Base-by-base conservation (phyloP, 2,329 filamentous ascomycete genomes). In the Beauveria rudraprayagi region DNA sequence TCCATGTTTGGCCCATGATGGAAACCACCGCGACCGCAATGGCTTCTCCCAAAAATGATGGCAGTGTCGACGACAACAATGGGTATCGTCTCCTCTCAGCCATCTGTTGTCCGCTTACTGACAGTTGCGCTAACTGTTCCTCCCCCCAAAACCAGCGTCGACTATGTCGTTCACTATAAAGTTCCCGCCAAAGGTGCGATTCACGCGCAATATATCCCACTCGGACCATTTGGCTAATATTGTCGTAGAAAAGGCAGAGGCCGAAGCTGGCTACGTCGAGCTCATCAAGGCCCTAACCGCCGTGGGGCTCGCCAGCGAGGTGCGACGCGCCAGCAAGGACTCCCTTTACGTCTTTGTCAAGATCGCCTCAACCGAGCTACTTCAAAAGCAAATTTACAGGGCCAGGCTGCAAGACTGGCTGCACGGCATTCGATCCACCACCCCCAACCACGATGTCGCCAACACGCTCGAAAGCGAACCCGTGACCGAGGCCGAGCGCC, bases 341-440 rank as follows among this genome's bases (percentile, higher is more conserved):
- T 90, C 90, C 3, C 78, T 97, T 44, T 80, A 97, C 53, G 77
- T 97, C 66, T 97, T 96, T 71, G 82, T 92, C 70, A 89, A 88
- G 70, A 84, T 95, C 47, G 86, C 88, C 41, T 92, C 91, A 24
- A 81, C 88, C 64, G 80, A 86, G 67, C 84, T 92, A 65, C 80
- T 99, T 63, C 84, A 83, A 63, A 85, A 87, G 65, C 90, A 96
- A 69, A 83, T 96, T 55, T 95, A 96, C 74, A 85, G 91, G 65
- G 90, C 90, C 61, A 86, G 94, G 65, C 87, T 97, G 19, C 90
- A 92, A 71, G 94, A 97, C 75, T 99, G 92, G 91, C 84, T 97
- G 40, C 89, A 94, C 71, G 92, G 92, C 57, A 88, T 97, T 60
- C 87, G 91, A 64, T 83, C 89, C 55, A 83, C 85, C 22, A 86